phyloP scores from a whole-genome alignment of 139 green algal genomes.

The Penium margaritaceum region DNA sequence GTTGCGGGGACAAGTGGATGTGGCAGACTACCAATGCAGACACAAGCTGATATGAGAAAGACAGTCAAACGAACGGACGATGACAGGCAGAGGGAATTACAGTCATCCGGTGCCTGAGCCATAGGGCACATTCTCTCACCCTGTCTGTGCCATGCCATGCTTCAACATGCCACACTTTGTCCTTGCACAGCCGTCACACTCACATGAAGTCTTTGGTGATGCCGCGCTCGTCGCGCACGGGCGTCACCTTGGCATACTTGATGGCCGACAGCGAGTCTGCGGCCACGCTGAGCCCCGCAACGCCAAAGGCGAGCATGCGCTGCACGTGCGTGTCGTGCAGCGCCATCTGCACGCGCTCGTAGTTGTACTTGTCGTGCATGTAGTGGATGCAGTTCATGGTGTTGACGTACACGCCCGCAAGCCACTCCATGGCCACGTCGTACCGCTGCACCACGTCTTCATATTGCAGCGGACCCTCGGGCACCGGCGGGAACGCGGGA shows the following conservation, averaged over 20 bases:
- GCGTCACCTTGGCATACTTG: slow-evolving; percentile 64
- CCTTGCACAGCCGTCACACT: too few species aligned
- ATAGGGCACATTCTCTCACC: too few species aligned
- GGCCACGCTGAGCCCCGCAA: slow-evolving; percentile 61
- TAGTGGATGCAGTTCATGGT: slow-evolving; percentile 71
- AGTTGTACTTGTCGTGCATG: slow-evolving; percentile 70
- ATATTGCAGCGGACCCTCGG: slow-evolving; percentile 54
- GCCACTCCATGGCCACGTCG: slow-evolving; percentile 65
- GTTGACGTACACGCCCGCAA: slow-evolving; percentile 62
- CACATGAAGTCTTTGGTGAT: slow-evolving; percentile 57
- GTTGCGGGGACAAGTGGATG: too few species aligned
- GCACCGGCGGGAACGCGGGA: slow-evolving; percentile 9
- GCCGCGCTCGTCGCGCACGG: slow-evolving; percentile 50
- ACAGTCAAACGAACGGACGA: too few species aligned
- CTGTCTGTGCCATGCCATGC: too few species aligned
- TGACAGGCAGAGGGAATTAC: too few species aligned
- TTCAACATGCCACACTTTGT: too few species aligned
- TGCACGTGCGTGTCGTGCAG: slow-evolving; percentile 67
- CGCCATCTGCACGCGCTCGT: slow-evolving; percentile 65
- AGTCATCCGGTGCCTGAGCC: too few species aligned
- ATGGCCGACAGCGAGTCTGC: slow-evolving; percentile 67
- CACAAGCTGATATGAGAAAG: too few species aligned
- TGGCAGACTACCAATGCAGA: too few species aligned
- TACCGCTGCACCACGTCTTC: slow-evolving; percentile 55
- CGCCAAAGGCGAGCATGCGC: slow-evolving; percentile 63